A percentile compares a stretch with the other conserved stretches of the same genome.
Conservation (phyloP, 2,329 filamentous ascomycete genomes). For the Plenodomus biglobosus region DNA sequence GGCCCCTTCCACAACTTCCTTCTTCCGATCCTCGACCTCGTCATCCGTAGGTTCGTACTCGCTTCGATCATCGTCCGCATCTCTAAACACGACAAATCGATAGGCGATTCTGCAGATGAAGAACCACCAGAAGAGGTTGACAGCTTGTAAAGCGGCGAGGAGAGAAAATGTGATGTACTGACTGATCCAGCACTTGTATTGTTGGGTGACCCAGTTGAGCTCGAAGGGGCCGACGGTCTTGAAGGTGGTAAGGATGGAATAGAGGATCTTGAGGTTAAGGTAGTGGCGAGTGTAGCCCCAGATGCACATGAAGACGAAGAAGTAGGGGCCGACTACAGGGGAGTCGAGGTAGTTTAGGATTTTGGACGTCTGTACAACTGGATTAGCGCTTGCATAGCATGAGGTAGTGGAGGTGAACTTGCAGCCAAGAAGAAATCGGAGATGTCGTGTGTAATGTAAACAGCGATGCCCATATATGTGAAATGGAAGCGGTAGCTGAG, state of each 20-base stretch:
- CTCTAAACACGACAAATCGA: conserved; percentile 64
- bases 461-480: conserved; percentile 88
- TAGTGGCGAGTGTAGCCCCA: conserved; percentile 93
- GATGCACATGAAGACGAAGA: conserved; percentile 74
- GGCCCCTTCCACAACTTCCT: conserved; percentile 10
- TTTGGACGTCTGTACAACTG: conserved; percentile 71
- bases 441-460: conserved; percentile 94
- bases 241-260: conserved; percentile 74
- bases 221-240: conserved; percentile 72
- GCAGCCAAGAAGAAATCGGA: conserved; percentile 94
- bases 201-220: conserved; percentile 72
- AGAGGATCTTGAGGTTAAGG: conserved; percentile 76
- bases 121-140: conserved; percentile 82
- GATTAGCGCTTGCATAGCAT: too few relatives aligned
- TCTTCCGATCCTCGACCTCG: conserved; percentile 39
- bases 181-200: conserved; percentile 74
- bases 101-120: conserved; percentile 75
- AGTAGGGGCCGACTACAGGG: conserved; percentile 78
- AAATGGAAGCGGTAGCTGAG: conserved; percentile 96
- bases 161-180: conserved; percentile 68
- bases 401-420: conserved; percentile 48
- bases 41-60: conserved; percentile 60
- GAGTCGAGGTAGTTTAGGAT: conserved; percentile 87
- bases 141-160: conserved; percentile 67
- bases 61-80: conserved; percentile 70